Evolutionary conservation across 164 flowering plant species (phyloP), one percentile per base, ranked within the genome.

Genomic region (Aristolochia californica): DNA sequence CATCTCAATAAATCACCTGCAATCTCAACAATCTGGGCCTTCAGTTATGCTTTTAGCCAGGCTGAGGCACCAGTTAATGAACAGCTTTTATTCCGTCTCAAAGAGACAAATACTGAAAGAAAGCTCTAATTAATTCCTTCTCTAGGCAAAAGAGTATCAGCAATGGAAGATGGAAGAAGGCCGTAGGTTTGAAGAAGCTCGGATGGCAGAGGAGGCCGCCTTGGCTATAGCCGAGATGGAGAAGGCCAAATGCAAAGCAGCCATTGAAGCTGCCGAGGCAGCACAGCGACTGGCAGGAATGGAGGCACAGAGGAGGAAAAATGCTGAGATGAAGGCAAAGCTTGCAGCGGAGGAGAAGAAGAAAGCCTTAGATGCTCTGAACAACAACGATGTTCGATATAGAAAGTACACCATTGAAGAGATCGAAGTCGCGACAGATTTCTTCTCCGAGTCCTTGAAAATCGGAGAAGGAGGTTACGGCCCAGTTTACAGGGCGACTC

Each of bases 401-500:
- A 65, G 89, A 57, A 80, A 66, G 57, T 86, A 86, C 69, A 56
- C 66, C 34, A 79, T 83, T 18, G 75, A 82, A 13, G 90, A 86
- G 71, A 78, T 86, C 21, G 82, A 79, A 68, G 62, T 25, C 21
- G 88, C 95, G 13, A 86, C 95, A 4, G 63, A 74, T 2, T 61
- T 55, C 14, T 83, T 83, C 63, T 25, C 84, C 0, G 62, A 45
- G 0, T 43, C 68, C 0, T 44, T 61, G 24, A 86, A 78, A 62
- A 79, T 86, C 25, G 95, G 95, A 1, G 95, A 86, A 75, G 95
- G 90, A 40, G 95, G 95, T 22, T 84, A 86, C 62, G 95, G 95
- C 23, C 88, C 95, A 10, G 90, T 86, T 2, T 86, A 67, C 52
- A 78, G 70, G 66, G 81, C 77, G 21, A 68, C 34, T 25, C 78